Percentiles rank a stretch among this genome's conserved stretches.
Evolutionary conservation across 768 basidiomycete genomes (phyloP).

Genomic region (Mycena epipterygia): DNA sequence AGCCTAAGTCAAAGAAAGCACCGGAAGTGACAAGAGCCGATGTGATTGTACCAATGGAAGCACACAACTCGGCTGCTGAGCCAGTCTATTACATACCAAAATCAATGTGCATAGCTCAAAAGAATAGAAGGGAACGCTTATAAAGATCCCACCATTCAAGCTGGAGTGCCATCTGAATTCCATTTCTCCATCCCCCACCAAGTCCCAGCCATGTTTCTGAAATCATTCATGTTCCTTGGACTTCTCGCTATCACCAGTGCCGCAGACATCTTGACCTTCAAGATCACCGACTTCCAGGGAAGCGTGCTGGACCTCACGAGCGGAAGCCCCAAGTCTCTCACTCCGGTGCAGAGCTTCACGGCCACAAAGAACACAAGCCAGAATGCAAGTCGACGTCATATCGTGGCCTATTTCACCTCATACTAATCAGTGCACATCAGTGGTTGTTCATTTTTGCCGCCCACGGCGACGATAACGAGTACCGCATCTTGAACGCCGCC

Average conservation of each 20-base stretch:
- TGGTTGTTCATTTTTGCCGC: constrained; percentile 18
- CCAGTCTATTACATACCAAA: no score
- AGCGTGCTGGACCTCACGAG: neutral
- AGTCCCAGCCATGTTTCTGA: neutral
- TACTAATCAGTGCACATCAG: neutral
- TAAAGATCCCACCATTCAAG: no score
- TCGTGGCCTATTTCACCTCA: neutral
- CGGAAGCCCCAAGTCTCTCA: neutral
- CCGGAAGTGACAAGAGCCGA: no score
- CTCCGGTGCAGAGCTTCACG: neutral
- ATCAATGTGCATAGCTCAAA: no score
- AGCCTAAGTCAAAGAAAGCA: no score
- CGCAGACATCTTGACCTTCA: constrained; percentile 10
- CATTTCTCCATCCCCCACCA: no score
- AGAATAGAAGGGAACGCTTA: no score
- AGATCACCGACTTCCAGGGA: constrained; percentile 18
- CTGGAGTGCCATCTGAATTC: no score
- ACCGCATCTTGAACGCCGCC: neutral
- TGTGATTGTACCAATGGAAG: no score
- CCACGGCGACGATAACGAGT: constrained; percentile 9
- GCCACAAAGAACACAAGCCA: neutral
- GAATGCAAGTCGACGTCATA: constrained; percentile 7
- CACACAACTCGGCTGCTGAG: no score
- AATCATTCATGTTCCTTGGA: neutral
- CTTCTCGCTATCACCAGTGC: neutral